These are phyloP conservation scores for Basidiobolus meristosporus DNA, from an alignment of 371 early-diverging fungal genomes.

Conservation along the genomic window DNA sequence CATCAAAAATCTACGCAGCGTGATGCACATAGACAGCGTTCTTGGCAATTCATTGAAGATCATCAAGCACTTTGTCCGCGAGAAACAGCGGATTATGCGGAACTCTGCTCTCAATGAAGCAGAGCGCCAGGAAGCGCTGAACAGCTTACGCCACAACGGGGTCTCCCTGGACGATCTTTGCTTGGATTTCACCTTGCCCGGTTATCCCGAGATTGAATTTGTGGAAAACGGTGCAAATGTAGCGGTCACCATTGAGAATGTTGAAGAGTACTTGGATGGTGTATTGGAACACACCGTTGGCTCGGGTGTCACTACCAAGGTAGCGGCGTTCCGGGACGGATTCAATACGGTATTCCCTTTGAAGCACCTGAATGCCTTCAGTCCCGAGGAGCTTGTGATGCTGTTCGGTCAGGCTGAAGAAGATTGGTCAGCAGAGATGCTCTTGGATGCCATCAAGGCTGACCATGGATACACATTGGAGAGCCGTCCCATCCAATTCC, in stretches of 20 bases:
- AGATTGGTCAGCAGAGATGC: constrained; percentile 61
- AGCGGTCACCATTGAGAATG: constrained; percentile 49
- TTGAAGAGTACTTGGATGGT: constrained; percentile 47
- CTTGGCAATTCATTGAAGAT: too few species aligned
- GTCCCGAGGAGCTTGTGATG: constrained; percentile 43
- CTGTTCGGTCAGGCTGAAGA: constrained; percentile 48
- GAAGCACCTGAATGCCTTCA: constrained; percentile 40
- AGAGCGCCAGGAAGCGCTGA: too few species aligned
- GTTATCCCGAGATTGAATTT: constrained; percentile 36
- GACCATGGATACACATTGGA: constrained; percentile 74
- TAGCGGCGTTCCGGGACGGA: constrained; percentile 58
- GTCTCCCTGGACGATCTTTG: constrained; percentile 53
- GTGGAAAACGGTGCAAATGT: constrained; percentile 35
- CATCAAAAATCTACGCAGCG: too few species aligned
- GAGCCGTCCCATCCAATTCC: constrained; percentile 38
- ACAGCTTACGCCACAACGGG: too few species aligned
- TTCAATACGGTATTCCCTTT: constrained; percentile 62
- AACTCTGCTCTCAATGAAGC: too few species aligned
- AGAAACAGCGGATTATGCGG: too few species aligned
- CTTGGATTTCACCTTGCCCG: constrained; percentile 75
- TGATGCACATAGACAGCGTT: too few species aligned
- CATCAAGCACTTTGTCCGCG: too few species aligned
- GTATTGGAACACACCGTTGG: constrained; percentile 38
- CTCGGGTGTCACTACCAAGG: constrained; percentile 49
- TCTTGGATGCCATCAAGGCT: constrained; percentile 52